These are phyloP conservation scores for Kwoniella sp. DNA, from an alignment of 768 basidiomycete species.

Conservation along the genomic window DNA sequence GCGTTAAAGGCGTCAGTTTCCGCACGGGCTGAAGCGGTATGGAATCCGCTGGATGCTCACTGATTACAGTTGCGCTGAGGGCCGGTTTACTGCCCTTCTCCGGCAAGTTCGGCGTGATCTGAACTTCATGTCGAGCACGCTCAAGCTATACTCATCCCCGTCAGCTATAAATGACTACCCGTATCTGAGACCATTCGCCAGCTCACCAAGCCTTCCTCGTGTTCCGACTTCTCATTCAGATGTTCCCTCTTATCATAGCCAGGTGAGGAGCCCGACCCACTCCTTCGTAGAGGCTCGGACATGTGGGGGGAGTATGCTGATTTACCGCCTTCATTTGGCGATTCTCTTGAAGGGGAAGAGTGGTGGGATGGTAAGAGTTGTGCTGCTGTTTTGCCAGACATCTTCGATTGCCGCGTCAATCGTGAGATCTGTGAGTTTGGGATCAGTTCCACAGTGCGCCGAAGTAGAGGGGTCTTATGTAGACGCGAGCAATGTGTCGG, in stretches of 20 bases:
- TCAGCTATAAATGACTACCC: too few relatives aligned
- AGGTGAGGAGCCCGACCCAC: constrained; percentile 4
- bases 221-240: constrained; percentile 8
- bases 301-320: constrained; percentile 1
- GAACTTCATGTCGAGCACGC: constrained; percentile 14
- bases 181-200: too few relatives aligned
- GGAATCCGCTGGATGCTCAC: constrained; percentile 20
- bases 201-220: constrained; percentile 5
- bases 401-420: background rate
- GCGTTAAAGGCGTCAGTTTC: too few relatives aligned
- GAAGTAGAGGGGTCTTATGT: too few relatives aligned
- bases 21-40: background rate
- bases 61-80: constrained; percentile 37
- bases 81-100: constrained; percentile 15
- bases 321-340: constrained; percentile 1
- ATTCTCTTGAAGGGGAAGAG: constrained; percentile 4
- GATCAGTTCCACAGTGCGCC: too few relatives aligned
- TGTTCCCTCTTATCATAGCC: background rate
- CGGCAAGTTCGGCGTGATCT: constrained; percentile 33
- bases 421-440: too few relatives aligned
- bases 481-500: too few relatives aligned
- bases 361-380: constrained; percentile 16
- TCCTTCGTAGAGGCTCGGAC: constrained; percentile 12
- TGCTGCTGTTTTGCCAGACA: constrained; percentile 10
- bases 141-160: constrained; percentile 3